Base-by-base conservation (phyloP, 202 grass and related monocot genomes). In the Setaria italica region DNA sequence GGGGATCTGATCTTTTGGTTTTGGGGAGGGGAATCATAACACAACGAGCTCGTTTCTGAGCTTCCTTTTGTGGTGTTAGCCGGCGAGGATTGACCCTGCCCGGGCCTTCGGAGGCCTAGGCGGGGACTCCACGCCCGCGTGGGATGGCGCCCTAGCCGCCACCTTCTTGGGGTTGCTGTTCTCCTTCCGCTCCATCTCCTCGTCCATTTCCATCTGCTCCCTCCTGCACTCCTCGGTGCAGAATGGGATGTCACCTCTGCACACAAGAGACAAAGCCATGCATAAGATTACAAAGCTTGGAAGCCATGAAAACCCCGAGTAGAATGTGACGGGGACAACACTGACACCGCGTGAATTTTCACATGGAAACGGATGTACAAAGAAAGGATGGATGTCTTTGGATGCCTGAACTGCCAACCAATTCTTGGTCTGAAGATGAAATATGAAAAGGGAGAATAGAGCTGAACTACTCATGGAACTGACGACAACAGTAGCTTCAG, bases 141-240 rank as follows among this genome's bases (percentile, higher is more conserved):
- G 43, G 53, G 85, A 17, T 9, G 80, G n/a, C 20, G 81, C 76
- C 33, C 70, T 80, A 9, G 32, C 19, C 0, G 76, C 57, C 76
- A 91, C 70, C 76, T 90, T 90, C 43, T 87, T 91, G 29, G 70
- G 10, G 14, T 62, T 32, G 70, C 21, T 30, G 58, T 16, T 71
- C 81, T 91, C 70, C 81, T 87, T 91, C 47, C 76, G 84, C 76
- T 95, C 95, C 73, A 78, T 62, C 63, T 84, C 85, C 45, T 84
- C 89, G 82, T 97, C 95, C 63, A 91, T 90, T 8, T 95, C 90
- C 35, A 97, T 97, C 89, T 95, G 95, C 85, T 93, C 95, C 63
- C 75, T 85, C 73, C 95, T 86, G 81, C 95, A 97, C 73, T 95
- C 92, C 84, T 97, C 95, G 77, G 91, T 95, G 70, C 95, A 97